Percentiles rank a stretch among this genome's conserved stretches.
These are phyloP conservation scores for Lathyrus aphaca DNA, from an alignment of 306 rosid genomes.

Conservation along the genomic window DNA sequence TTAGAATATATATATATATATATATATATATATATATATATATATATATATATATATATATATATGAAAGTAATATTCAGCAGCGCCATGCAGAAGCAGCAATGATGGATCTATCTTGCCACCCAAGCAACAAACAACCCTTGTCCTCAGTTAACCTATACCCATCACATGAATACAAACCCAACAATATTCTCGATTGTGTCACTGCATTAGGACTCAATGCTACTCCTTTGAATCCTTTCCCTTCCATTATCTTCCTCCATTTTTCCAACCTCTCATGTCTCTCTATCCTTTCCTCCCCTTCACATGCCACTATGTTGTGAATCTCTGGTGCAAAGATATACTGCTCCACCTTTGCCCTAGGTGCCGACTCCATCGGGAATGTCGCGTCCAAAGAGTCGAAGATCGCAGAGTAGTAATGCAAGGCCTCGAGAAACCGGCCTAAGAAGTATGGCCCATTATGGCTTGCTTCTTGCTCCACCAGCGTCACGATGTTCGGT, in stretches of 20 bases:
- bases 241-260: slow-evolving; percentile 91
- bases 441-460: slow-evolving; percentile 85
- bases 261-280: slow-evolving; percentile 92
- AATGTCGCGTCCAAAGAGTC: slow-evolving; percentile 90
- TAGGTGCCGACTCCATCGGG: slow-evolving; percentile 69
- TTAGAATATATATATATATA: too few species aligned
- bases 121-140: slow-evolving; percentile 85
- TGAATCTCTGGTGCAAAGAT: slow-evolving; percentile 88
- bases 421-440: slow-evolving; percentile 78
- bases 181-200: slow-evolving; percentile 79
- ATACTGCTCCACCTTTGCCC: slow-evolving; percentile 93
- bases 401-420: slow-evolving; percentile 81
- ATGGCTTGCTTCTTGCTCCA: slow-evolving; percentile 92
- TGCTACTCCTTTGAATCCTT: slow-evolving; percentile 72
- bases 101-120: slow-evolving; percentile 78
- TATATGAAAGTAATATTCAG: slow-evolving; percentile 38
- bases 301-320: slow-evolving; percentile 84
- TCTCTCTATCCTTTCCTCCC: slow-evolving; percentile 72
- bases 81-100: slow-evolving; percentile 97
- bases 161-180: slow-evolving; percentile 82
- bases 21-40: too few species aligned
- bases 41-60: not conserved
- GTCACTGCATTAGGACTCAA: slow-evolving; percentile 89
- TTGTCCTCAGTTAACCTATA: slow-evolving; percentile 81
- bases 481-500: slow-evolving; percentile 71